Percentiles rank a stretch among this genome's conserved stretches.
phyloP scores from a whole-genome alignment of 768 basidiomycete species.

The Clitopilus hobsonii region DNA sequence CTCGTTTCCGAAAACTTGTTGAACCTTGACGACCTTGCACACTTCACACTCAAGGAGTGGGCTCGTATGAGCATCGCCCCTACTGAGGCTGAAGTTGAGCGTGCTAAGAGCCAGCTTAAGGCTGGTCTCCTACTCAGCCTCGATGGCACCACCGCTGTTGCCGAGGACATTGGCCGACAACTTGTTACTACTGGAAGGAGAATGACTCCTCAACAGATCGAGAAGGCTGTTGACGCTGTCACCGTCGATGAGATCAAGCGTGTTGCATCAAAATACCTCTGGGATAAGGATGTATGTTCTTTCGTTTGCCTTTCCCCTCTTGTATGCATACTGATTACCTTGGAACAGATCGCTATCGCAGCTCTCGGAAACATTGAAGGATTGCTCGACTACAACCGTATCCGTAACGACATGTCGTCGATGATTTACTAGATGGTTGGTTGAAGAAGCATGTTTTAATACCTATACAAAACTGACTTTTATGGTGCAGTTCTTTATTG shows the following conservation, averaged over 20 bases:
- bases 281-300: conserved; percentile 85
- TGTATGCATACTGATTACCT: conserved; percentile 4
- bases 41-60: conserved; percentile 96
- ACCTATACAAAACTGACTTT: conserved; percentile 4
- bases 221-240: conserved; percentile 88
- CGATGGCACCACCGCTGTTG: conserved; percentile 94
- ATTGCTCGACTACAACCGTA: conserved; percentile 90
- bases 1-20: conserved; percentile 90
- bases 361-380: conserved; percentile 90
- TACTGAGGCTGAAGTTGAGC: conserved; percentile 83
- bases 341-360: conserved; percentile 69
- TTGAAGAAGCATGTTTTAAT: not conserved
- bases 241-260: conserved; percentile 85
- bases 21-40: conserved; percentile 89
- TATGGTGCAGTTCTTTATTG: not conserved
- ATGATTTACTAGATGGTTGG: conserved; percentile 55
- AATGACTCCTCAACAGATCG: conserved; percentile 90
- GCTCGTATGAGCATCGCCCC: conserved; percentile 89
- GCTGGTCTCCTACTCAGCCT: conserved; percentile 85
- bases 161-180: conserved; percentile 98
- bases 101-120: conserved; percentile 98
- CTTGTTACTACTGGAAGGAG: conserved; percentile 91
- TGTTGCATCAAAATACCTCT: conserved; percentile 93
- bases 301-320: not conserved
- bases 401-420: conserved; percentile 79